phyloP scores from a whole-genome alignment of 208 protist genomes.

The Trypanosoma theileri region DNA sequence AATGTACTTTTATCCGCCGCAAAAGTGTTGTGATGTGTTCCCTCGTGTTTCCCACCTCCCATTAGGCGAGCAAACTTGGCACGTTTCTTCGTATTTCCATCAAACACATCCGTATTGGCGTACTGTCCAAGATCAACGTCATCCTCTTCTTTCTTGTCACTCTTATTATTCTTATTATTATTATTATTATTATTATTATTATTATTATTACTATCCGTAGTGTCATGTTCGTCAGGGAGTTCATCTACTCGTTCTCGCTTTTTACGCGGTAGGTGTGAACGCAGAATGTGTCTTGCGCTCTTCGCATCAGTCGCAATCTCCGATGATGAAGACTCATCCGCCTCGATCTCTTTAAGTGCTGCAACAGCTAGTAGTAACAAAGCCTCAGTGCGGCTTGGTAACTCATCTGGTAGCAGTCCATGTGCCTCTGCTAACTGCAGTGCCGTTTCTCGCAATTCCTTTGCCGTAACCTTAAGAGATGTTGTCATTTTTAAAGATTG shows the following conservation, averaged over 20 bases:
- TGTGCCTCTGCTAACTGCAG: slow-evolving; percentile 13
- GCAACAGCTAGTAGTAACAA: slow-evolving; percentile 41
- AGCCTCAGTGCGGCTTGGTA: slow-evolving; percentile 27
- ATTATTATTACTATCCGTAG: neutral
- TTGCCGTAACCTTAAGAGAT: slow-evolving; percentile 19
- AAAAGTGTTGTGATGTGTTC: slow-evolving; percentile 34
- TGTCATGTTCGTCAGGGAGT: neutral
- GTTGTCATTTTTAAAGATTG: slow-evolving; percentile 1
- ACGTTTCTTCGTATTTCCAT: slow-evolving; percentile 51
- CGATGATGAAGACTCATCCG: slow-evolving; percentile 3
- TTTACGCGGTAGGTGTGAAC: slow-evolving; percentile 21
- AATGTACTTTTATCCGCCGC: slow-evolving; percentile 43
- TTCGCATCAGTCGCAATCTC: slow-evolving; percentile 28
- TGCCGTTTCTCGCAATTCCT: slow-evolving; percentile 13
- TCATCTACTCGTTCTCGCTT: slow-evolving; percentile 8
- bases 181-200: neutral
- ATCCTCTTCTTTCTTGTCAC: neutral
- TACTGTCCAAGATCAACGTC: slow-evolving; percentile 74
- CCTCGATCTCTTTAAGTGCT: slow-evolving; percentile 47
- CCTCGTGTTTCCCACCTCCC: slow-evolving; percentile 62
- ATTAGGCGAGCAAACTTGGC: slow-evolving; percentile 82
- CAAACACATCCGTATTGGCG: slow-evolving; percentile 49
- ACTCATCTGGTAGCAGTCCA: slow-evolving; percentile 16
- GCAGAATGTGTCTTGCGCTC: slow-evolving; percentile 49
- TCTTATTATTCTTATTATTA: neutral